Evolutionary conservation across 352 stramenopile species (phyloP).

Genomic region (Peronosclerospora sorghi): DNA sequence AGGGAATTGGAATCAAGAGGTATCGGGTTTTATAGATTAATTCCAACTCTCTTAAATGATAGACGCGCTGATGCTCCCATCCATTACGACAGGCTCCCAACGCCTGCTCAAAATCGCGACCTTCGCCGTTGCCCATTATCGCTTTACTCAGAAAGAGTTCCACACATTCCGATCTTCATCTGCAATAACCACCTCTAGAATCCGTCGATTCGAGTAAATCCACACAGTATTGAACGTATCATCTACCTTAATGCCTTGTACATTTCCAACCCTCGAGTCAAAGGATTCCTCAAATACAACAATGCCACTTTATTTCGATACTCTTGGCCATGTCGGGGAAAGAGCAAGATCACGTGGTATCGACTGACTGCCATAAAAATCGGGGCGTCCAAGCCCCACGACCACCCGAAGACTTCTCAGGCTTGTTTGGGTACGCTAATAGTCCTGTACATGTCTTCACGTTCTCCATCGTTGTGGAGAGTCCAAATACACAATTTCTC

Average conservation of each 20-base stretch:
- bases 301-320: slow-evolving; percentile 80
- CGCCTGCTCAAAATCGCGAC: slow-evolving; percentile 85
- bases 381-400: slow-evolving; percentile 45
- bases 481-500: slow-evolving; percentile 69
- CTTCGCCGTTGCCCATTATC: slow-evolving; percentile 44
- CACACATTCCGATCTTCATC: slow-evolving; percentile 89
- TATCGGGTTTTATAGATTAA: no score
- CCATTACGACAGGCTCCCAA: slow-evolving; percentile 74
- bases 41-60: no score
- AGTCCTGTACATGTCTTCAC: slow-evolving; percentile 66
- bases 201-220: slow-evolving; percentile 73
- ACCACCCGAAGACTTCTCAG: slow-evolving; percentile 27
- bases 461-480: slow-evolving; percentile 67
- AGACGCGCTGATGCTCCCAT: slow-evolving; percentile 74
- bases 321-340: slow-evolving; percentile 58
- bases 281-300: slow-evolving; percentile 80
- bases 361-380: slow-evolving; percentile 83
- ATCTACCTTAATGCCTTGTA: slow-evolving; percentile 53
- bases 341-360: slow-evolving; percentile 89
- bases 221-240: slow-evolving; percentile 77
- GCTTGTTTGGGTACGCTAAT: slow-evolving; percentile 58
- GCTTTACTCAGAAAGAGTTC: slow-evolving; percentile 87
- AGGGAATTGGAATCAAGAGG: no score
- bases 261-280: slow-evolving; percentile 61
- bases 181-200: slow-evolving; percentile 62